A percentile compares a stretch with the other conserved stretches of the same genome.
Evolutionary conservation across 768 basidiomycete genomes (phyloP).

Genomic region (Daedaleopsis nitida): DNA sequence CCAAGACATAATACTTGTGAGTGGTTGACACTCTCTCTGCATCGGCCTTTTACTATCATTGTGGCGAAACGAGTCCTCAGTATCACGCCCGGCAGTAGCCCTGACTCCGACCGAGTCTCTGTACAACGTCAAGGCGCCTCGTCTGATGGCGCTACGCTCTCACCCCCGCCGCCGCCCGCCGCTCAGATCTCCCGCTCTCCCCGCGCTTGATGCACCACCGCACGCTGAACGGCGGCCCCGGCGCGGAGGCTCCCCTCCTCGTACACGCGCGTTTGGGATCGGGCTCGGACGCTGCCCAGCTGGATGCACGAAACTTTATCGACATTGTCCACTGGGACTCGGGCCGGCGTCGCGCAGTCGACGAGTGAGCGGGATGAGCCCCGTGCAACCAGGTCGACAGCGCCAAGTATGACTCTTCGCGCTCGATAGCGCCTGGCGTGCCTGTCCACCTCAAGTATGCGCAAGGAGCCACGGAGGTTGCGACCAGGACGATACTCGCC

Average conservation of each 20-base stretch:
- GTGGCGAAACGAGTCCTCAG: too few relatives aligned
- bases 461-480: slow-evolving; percentile 50
- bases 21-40: too few relatives aligned
- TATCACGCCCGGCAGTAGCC: too few relatives aligned
- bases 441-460: slow-evolving; percentile 60
- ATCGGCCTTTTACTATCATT: too few relatives aligned
- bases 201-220: slow-evolving; percentile 26
- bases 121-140: too few relatives aligned
- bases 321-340: slow-evolving; percentile 33
- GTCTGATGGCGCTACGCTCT: background rate
- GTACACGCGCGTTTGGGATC: slow-evolving; percentile 27
- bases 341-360: slow-evolving; percentile 34
- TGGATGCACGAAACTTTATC: background rate
- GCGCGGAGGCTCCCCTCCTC: slow-evolving; percentile 35
- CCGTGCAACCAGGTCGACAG: slow-evolving; percentile 37
- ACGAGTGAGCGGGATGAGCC: slow-evolving; percentile 4
- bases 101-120: too few relatives aligned
- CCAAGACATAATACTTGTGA: too few relatives aligned
- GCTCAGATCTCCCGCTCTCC: background rate
- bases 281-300: slow-evolving; percentile 22
- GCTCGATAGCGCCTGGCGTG: slow-evolving; percentile 43
- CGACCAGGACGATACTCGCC: too few relatives aligned
- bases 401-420: slow-evolving; percentile 57
- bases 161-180: slow-evolving; percentile 6
- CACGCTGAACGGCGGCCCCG: slow-evolving; percentile 27